Conservation (phyloP, 257 asterid species). For the Ocimum tenuiflorum region DNA sequence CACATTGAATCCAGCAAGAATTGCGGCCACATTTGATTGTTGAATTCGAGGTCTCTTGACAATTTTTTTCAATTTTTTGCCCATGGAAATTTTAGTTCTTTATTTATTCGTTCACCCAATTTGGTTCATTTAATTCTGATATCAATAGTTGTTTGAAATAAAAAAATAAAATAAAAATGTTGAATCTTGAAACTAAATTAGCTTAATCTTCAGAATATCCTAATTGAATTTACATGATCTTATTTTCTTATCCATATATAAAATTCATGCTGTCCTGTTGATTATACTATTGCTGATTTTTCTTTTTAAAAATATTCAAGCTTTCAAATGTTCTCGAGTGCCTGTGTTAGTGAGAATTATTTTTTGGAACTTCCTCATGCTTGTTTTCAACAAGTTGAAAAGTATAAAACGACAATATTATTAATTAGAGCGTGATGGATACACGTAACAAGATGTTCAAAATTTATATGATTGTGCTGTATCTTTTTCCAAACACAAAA, state of each 20-base stretch:
- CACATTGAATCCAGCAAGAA: slow-evolving; percentile 18
- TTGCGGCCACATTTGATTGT: slow-evolving; percentile 14
- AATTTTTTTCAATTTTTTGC: not conserved
- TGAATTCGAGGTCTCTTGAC: slow-evolving; percentile 9
- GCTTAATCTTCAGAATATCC: too few species aligned
- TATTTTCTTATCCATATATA: not conserved
- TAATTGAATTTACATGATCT: not conserved
- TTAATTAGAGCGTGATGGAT: not conserved
- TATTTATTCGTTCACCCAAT: not conserved
- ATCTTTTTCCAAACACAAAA: not conserved
- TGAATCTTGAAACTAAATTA: not conserved
- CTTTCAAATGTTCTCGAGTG: not conserved
- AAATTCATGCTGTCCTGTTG: not conserved
- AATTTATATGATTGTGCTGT: not conserved
- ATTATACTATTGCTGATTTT: not conserved
- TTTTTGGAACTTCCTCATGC: not conserved
- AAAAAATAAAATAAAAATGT: not conserved
- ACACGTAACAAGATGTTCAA: not conserved
- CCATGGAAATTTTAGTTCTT: not conserved
- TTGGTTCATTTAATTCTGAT: not conserved
- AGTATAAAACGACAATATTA: not conserved
- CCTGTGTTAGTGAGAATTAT: not conserved
- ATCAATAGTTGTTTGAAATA: not conserved
- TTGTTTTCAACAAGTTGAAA: not conserved
- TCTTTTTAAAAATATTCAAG: not conserved